A percentile compares a stretch with the other conserved stretches of the same genome.
Conservation (phyloP, 179 eudicot genomes). For the Silene coronaria region DNA sequence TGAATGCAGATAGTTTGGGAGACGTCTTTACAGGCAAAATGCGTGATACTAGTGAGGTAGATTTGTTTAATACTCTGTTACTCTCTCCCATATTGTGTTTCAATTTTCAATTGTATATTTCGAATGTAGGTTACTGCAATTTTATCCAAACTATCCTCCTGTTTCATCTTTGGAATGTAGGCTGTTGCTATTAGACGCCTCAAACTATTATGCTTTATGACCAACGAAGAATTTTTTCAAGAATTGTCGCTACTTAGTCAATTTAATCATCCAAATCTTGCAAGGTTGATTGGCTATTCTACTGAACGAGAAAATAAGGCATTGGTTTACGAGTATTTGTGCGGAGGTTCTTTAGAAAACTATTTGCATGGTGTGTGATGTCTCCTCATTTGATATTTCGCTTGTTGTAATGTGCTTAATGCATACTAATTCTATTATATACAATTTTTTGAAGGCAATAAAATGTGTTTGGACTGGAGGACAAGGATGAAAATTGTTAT, state of each 20-base stretch:
- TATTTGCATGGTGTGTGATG: neutral
- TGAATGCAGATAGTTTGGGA: neutral
- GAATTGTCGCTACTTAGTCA: neutral
- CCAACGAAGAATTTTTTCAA: neutral
- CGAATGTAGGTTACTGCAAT: too few species aligned
- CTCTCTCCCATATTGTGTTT: too few species aligned
- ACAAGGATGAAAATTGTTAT: neutral
- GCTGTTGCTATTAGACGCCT: slow-evolving; percentile 1
- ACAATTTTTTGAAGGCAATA: neutral
- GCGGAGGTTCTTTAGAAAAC: neutral
- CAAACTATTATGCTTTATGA: neutral
- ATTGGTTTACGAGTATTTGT: neutral
- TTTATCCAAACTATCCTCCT: too few species aligned
- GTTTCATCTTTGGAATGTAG: neutral
- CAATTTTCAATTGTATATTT: too few species aligned
- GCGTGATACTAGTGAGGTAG: neutral
- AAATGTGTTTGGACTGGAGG: neutral
- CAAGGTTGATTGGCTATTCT: slow-evolving; percentile 1
- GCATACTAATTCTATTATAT: neutral
- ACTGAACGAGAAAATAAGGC: neutral
- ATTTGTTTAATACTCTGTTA: too few species aligned
- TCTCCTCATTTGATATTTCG: neutral
- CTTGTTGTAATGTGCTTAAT: neutral
- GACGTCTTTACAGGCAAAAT: neutral
- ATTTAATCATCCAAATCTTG: neutral